Evolutionary conservation across 2,329 filamentous ascomycete species (phyloP).

Genomic region (Eutypa lata): DNA sequence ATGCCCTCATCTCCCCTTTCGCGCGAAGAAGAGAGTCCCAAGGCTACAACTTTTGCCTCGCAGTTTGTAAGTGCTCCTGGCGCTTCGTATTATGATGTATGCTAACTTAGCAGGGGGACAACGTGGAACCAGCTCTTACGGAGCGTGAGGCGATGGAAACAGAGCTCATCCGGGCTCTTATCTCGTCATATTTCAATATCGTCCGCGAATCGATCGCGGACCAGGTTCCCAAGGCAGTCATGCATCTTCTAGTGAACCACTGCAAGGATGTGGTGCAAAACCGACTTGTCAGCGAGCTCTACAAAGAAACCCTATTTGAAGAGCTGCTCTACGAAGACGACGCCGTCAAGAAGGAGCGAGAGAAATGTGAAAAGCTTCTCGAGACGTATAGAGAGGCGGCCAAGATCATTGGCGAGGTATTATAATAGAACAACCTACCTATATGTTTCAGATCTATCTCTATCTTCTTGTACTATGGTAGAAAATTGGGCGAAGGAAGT

Average conservation of each 20-base stretch:
- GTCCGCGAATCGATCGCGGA: constrained; percentile 98
- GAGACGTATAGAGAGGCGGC: constrained; percentile 96
- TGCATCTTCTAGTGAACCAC: constrained; percentile 98
- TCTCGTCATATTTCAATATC: constrained; percentile 98
- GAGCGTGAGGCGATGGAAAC: constrained; percentile 97
- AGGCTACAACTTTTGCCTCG: constrained; percentile 36
- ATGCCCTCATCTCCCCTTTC: constrained; percentile 16
- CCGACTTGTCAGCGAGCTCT: constrained; percentile 89
- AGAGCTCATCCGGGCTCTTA: constrained; percentile 91
- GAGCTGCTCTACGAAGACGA: constrained; percentile 97
- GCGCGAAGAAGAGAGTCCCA: constrained; percentile 35
- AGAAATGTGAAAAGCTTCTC: constrained; percentile 96
- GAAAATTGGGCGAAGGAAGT: not conserved
- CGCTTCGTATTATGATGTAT: constrained; percentile 5
- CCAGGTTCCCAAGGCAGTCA: constrained; percentile 96
- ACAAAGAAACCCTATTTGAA: constrained; percentile 86
- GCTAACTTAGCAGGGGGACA: constrained; percentile 43
- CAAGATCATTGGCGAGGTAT: constrained; percentile 95
- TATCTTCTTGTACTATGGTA: constrained; percentile 3
- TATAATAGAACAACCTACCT: constrained; percentile 47
- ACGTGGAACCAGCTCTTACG: constrained; percentile 81
- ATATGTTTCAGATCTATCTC: too few relatives aligned
- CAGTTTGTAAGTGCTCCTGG: constrained; percentile 55
- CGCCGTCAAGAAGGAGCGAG: constrained; percentile 91
- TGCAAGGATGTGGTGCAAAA: constrained; percentile 98